Evolutionary conservation across 768 basidiomycete genomes (phyloP), one percentile per base, ranked within the genome.

Genomic region (Suillus spraguei): DNA sequence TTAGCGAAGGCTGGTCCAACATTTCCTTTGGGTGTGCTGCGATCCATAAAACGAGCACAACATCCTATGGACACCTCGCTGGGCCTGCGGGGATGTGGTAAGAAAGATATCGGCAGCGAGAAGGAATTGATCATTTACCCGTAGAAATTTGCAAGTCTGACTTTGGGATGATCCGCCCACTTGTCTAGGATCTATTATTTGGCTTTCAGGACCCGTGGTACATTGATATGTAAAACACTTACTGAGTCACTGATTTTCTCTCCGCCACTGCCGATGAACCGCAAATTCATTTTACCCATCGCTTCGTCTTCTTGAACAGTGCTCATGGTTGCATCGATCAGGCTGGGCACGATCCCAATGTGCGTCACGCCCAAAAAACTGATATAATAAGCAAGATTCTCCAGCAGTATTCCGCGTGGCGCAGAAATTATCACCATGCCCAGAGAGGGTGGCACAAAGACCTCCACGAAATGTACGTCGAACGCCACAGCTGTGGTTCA

Each of bases 51-150:
- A 44, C 83, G 73, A 4, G 80, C 79, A 60, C 79, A 81, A 66
- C 83, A 84, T 11, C 83, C 83, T 64, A 84, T 84, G 9, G 83
- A 83, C 24, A 77, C 83, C 68, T 84, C 83, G 59, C 79, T 84
- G 20, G 83, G 83, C 1, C 77, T 79, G 53, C 32, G n/a, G 22
- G 13, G 35, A 16, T 35, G 39, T 44, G 39, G 20, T 52, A 13
- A 49, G 39, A 39, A 22, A 49, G 28, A 32, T 44, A 56, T 33
- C 24, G 35, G 4, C 33, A 50, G 32, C 35, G 44, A 47, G 14
- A 50, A 35, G 10, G 4, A 32, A 32, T 41, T 16, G 38, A 11
- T 28, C 5, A 67, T 58, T 20, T 55, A 78, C 77, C 83, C 83
- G 65, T 84, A 83, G 64, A 83, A 83, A 64, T 84, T 84, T 11